Conservation (phyloP, 2,329 filamentous ascomycete genomes). For the Aspergillus sp. region DNA sequence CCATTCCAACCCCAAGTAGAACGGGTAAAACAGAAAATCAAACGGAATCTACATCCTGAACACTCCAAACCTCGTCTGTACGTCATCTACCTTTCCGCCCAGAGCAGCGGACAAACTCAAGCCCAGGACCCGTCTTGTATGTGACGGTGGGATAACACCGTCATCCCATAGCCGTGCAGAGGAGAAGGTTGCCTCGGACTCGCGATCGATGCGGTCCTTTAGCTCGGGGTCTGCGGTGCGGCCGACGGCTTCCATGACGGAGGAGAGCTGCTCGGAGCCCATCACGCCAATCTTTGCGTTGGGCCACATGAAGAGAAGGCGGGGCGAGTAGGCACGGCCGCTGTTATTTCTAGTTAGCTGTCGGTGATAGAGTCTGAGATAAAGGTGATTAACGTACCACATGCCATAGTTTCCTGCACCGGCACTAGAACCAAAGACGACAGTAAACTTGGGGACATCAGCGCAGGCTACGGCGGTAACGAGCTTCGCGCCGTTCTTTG, state of each 20-base stretch:
- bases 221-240: conserved; percentile 79
- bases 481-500: conserved; percentile 96
- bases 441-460: conserved; percentile 93
- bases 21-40: neutral
- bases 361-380: neutral
- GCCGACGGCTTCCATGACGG: conserved; percentile 94
- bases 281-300: conserved; percentile 96
- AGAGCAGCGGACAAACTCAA: conserved; percentile 73
- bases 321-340: conserved; percentile 86
- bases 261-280: conserved; percentile 87
- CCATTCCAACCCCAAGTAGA: neutral
- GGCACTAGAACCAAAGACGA: conserved; percentile 90
- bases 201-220: conserved; percentile 81
- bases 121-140: conserved; percentile 74
- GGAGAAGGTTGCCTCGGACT: conserved; percentile 88
- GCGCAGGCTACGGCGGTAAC: conserved; percentile 94
- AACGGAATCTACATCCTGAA: conserved; percentile 71
- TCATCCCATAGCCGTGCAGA: conserved; percentile 91
- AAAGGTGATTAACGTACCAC: conserved; percentile 63
- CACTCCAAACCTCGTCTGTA: conserved; percentile 73
- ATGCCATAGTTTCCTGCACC: conserved; percentile 98
- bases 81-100: conserved; percentile 67
- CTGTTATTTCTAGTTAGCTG: conserved; percentile 42
- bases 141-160: conserved; percentile 76
- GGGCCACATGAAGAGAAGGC: conserved; percentile 96